Conservation (phyloP, 192 early-diverging fungal genomes). For the Thamnidium elegans region DNA sequence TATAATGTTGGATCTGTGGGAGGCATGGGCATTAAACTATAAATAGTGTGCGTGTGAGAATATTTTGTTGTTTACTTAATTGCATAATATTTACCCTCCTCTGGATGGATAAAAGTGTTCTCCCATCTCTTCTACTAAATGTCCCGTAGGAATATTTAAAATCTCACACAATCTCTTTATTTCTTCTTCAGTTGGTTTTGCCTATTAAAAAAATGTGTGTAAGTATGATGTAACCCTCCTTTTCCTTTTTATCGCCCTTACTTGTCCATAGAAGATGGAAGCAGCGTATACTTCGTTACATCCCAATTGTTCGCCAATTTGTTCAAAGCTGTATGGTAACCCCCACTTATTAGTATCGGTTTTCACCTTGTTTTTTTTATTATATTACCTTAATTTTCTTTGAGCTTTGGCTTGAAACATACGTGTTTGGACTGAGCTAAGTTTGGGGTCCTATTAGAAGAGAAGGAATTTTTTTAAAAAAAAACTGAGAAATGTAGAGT, state of each 20-base stretch:
- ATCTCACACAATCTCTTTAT: slow-evolving; percentile 30
- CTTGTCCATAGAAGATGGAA: slow-evolving; percentile 67
- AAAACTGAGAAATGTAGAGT: not conserved
- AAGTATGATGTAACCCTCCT: not conserved
- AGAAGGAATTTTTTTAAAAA: too few relatives aligned
- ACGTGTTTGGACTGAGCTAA: slow-evolving; percentile 19
- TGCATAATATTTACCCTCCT: slow-evolving; percentile 34
- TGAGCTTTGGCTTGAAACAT: slow-evolving; percentile 34
- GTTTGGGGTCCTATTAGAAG: slow-evolving; percentile 25
- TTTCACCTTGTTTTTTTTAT: not conserved
- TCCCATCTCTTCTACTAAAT: slow-evolving; percentile 34
- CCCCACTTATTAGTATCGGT: not conserved
- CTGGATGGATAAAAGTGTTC: slow-evolving; percentile 37
- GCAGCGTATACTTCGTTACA: slow-evolving; percentile 68
- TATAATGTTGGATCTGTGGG: slow-evolving; percentile 46
- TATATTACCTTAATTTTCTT: slow-evolving; percentile 30
- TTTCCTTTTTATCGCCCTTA: slow-evolving; percentile 18
- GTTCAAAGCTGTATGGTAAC: slow-evolving; percentile 45
- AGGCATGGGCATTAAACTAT: slow-evolving; percentile 36
- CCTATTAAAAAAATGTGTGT: slow-evolving; percentile 23
- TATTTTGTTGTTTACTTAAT: not conserved
- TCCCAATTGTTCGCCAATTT: slow-evolving; percentile 50
- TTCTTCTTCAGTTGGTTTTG: slow-evolving; percentile 38
- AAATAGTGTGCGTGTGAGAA: not conserved
- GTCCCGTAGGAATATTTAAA: slow-evolving; percentile 32